Evolutionary conservation across 441 rosid species (phyloP).

Genomic region (Gossypium davidsonii): DNA sequence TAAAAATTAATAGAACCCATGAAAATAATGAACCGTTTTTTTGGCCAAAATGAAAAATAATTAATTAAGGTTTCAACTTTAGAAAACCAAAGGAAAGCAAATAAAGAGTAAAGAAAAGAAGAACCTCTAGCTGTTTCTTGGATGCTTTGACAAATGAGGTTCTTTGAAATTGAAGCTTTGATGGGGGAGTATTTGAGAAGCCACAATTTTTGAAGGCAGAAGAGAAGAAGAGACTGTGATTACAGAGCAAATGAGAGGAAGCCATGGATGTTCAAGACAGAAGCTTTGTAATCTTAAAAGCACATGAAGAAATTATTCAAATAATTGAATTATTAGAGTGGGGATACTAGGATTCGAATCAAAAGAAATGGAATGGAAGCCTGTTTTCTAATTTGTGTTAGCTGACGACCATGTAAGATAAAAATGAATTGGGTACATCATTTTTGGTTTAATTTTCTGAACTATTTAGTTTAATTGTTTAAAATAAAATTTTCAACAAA

Average conservation of each 20-base stretch:
- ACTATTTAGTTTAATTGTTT: too few relatives aligned
- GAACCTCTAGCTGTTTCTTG: constrained; percentile 55
- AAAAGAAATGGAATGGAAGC: background rate
- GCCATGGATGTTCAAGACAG: constrained; percentile 23
- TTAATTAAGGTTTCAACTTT: background rate
- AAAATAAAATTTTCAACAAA: too few relatives aligned
- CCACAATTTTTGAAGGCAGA: constrained; percentile 23
- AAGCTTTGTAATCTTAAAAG: background rate
- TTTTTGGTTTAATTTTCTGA: too few relatives aligned
- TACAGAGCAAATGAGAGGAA: constrained; percentile 35
- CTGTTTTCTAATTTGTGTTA: background rate
- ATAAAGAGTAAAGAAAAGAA: background rate
- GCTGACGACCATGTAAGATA: background rate
- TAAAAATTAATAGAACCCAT: background rate
- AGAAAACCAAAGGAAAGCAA: background rate
- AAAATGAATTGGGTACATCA: too few relatives aligned
- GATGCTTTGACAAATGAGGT: constrained; percentile 40
- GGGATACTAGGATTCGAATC: background rate
- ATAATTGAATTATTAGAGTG: background rate
- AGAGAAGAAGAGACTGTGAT: constrained; percentile 20
- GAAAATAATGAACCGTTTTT: background rate
- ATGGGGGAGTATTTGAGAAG: constrained; percentile 21
- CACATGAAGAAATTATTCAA: background rate
- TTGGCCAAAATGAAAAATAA: background rate
- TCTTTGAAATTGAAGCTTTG: constrained; percentile 29